Evolutionary conservation across 805 yeast genomes (phyloP), one percentile per base, ranked within the genome.

Genomic region (Lipomyces starkeyi): DNA sequence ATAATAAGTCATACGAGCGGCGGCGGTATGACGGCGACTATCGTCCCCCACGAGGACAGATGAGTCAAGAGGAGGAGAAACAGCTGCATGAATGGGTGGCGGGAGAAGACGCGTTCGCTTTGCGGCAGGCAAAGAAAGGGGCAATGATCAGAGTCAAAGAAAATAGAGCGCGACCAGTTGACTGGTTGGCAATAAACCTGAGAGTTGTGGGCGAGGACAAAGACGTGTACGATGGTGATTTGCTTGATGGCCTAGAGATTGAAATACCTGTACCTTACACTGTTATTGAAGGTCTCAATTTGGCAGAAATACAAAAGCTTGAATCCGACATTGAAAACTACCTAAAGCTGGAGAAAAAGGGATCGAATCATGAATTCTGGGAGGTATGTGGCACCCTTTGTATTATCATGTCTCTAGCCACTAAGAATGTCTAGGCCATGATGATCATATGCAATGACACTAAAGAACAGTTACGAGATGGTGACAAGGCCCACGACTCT

Each of bases 131-230:
- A 52, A 70, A 71, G 47, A 64, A 69, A 53, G 79, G 80, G 1
- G 74, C 80, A 6, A 52, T 73, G 53, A 74, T 77, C 17, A 70
- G 80, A 9, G 61, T 77, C 29, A 64, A 66, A 35, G 75, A 77
- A 43, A 71, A 69, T 11, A 67, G 80, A 2, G 73, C 70, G 7
- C 62, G 62, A 6, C 74, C 74, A 5, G 59, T 75, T 13, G 80
- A 78, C 65, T 61, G 65, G 68, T 59, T 78, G 13, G 70, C 69
- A 14, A 63, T 68, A 25, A 66, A 68, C 34, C n/a, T 77, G 34
- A 52, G 61, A 40, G 27, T 61, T n/a, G 37, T 66, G n/a, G 72
- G 68, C 9, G 63, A 63, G 34, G 62, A 59, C 1, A 68, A 72
- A 32, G 63, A 70, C 20, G 70, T 58, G 9, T 64, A 63, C 29